A percentile compares a stretch with the other conserved stretches of the same genome.
Evolutionary conservation across 2,329 filamentous ascomycete species (phyloP).

Genomic region (Sporothrix brunneoviolacea): DNA sequence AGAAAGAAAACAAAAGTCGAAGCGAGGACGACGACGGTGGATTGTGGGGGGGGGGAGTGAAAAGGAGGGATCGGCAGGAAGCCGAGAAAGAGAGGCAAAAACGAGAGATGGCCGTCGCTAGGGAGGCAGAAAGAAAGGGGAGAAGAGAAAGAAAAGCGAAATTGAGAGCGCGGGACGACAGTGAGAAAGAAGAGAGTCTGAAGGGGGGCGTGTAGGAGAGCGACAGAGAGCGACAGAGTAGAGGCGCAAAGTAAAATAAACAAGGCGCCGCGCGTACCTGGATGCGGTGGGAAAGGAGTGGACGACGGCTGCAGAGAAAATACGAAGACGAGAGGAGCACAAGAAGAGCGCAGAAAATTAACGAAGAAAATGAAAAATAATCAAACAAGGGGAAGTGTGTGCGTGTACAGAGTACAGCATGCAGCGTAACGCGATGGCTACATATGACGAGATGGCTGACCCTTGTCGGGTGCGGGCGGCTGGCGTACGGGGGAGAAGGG

Average conservation of each 20-base stretch:
- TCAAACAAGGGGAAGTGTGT: background rate
- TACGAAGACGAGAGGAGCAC: background rate
- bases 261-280: slow-evolving; percentile 10
- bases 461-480: background rate
- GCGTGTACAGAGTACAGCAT: slow-evolving; percentile 1
- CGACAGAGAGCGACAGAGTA: background rate
- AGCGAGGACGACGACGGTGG: slow-evolving; percentile 5
- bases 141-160: background rate
- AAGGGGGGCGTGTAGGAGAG: no score
- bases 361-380: background rate
- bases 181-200: background rate
- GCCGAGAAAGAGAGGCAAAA: background rate
- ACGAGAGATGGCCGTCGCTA: background rate
- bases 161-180: no score
- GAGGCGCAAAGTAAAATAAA: background rate
- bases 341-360: background rate
- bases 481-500: background rate
- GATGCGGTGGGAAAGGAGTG: background rate
- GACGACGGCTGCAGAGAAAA: background rate
- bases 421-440: slow-evolving; percentile 3
- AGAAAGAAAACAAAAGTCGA: background rate
- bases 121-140: background rate
- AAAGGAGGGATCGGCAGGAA: background rate
- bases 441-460: background rate
- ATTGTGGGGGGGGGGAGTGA: background rate